Base-by-base conservation (phyloP, 352 stramenopile genomes). In the Phytopythium kandeliae region DNA sequence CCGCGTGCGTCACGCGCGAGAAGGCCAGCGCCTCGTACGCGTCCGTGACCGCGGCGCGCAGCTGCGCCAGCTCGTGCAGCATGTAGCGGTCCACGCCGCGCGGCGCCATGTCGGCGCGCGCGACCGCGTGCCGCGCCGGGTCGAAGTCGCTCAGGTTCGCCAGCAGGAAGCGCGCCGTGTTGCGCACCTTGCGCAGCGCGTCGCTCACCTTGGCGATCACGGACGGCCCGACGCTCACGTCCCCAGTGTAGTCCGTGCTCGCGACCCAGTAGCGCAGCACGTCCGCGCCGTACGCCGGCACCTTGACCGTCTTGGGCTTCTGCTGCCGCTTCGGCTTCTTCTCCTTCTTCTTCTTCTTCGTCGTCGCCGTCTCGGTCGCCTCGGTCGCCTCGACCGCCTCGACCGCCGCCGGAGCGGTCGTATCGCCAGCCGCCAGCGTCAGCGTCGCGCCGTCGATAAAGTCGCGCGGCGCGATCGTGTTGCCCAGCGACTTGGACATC, bases 401-500 rank as follows among this genome's bases (percentile, higher is more conserved):
- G n/a, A n/a, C n/a, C n/a, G n/a, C n/a, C n/a, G n/a, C n/a, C 28
- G 28, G 28, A 4, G 28, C 28, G 28, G 4, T 9, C 28, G 28
- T 10, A 4, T 31, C 28, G 28, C n/a, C n/a, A n/a, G n/a, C 93
- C 60, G 67, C 74, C 79, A 61, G 69, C 63, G 58, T 55, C 63
- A 85, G 64, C 2, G 68, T 71, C 24, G 62, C 66, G 38, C 96
- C 96, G 51, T 98, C 89, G 59, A 99, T 99, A 31, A 99, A 94
- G 52, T 97, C 70, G 21, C 80, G 63, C 7, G 96, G 96, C 57
- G 97, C 86, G 41, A 99, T 77, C 4, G 97, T 96, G 63, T 99
- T 99, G 46, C 97, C 97, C 2, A 99, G 66, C 26, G 91, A 98
- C 66, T 99, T 99, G 33, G 92, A 98, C 96, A 99, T 99, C 76